Evolutionary conservation across 1,284 basidiomycete species (phyloP), one percentile per base, ranked within the genome.

Genomic region (Neotropicomus parvogracilis): DNA sequence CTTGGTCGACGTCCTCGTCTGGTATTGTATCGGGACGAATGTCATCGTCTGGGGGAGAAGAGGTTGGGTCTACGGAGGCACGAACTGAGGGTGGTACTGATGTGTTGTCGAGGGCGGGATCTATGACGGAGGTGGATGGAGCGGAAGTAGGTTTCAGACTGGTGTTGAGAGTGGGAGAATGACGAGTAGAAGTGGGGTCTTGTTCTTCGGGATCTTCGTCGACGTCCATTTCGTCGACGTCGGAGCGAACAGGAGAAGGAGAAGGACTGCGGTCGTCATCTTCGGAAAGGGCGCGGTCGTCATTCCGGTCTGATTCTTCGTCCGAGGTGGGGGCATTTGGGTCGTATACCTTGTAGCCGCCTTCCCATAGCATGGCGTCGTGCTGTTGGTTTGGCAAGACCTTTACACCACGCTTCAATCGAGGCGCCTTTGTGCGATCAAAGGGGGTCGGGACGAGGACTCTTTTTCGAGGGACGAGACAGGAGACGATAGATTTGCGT

Each of bases 211-310:
- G 58, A 12, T 67, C 71, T n/a, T 61, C 67, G 20, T 70, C 73
- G 16, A 64, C 63, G 26, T 66, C 70, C 54, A 69, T 66, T 33
- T 69, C 63, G 35, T 67, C 62, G 16, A 60, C 63, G n/a, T 67
- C 67, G 5, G 59, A 65, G 35, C n/a, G 35, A 13, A 19, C 20
- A 19, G 44, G 37, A 8, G 33, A 36, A 10, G 57, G 41, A 4
- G 55, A 59, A 40, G 56, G 57, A 13, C 34, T 54, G 31, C 38
- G 46, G n/a, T 57, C 55, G 32, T 52, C 47, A 20, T 52, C 44
- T 7, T 59, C 54, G n/a, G 46, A 35, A 13, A 53, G 54, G 27
- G 39, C 49, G 13, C 38, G 52, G 43, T 38, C 35, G 27, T 47
- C 36, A 16, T 31, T 43, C 6, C 24, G 44, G 29, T 54, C 46